Conservation (phyloP, 495 filamentous ascomycete species). For the Lasiosphaeria miniovina region DNA sequence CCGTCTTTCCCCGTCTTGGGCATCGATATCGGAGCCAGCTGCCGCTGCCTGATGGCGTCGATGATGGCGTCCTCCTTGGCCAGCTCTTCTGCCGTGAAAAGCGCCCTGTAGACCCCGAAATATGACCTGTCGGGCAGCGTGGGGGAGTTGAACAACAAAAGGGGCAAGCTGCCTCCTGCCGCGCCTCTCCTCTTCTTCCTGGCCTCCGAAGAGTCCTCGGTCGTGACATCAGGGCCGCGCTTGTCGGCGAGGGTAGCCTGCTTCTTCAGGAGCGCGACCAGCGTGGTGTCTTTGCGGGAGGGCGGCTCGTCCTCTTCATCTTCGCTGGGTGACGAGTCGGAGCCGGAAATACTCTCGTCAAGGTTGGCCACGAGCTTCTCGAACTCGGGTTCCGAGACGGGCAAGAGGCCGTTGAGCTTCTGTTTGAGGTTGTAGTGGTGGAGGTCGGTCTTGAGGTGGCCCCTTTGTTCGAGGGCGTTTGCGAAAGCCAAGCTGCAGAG, state of each 20-base stretch:
- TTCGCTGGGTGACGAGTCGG: constrained; percentile 53
- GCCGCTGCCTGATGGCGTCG: constrained; percentile 67
- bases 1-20: constrained; percentile 48
- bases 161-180: constrained; percentile 61
- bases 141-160: constrained; percentile 82
- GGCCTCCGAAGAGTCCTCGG: constrained; percentile 44
- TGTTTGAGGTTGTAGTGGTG: constrained; percentile 94
- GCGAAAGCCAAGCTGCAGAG: constrained; percentile 71
- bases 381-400: constrained; percentile 76
- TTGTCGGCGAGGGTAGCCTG: constrained; percentile 67
- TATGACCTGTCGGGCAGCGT: constrained; percentile 72
- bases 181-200: constrained; percentile 48
- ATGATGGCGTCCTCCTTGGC: constrained; percentile 59
- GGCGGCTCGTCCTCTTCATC: constrained; percentile 44
- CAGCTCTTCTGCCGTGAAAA: constrained; percentile 73
- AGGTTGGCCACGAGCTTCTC: constrained; percentile 77
- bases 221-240: constrained; percentile 16
- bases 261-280: constrained; percentile 74
- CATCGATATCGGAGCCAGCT: constrained; percentile 63
- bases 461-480: constrained; percentile 75
- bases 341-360: constrained; percentile 90
- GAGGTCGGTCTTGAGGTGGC: constrained; percentile 85
- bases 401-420: constrained; percentile 65
- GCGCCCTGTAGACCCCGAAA: constrained; percentile 77
- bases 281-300: constrained; percentile 54